Base-by-base conservation (phyloP, 1,284 basidiomycete species). In the Cerrena zonata region DNA sequence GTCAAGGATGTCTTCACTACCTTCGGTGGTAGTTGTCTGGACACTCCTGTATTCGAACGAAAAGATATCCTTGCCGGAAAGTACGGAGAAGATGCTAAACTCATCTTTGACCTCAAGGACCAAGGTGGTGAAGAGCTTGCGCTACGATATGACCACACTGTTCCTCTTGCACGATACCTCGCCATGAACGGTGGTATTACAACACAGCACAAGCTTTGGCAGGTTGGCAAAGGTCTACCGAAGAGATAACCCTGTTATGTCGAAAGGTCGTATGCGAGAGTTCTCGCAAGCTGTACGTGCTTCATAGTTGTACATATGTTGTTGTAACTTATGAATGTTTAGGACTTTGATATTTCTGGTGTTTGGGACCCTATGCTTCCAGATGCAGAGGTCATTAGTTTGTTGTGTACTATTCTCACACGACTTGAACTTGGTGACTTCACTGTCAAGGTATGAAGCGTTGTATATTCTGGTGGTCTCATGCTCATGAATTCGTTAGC, bases 51-150 rank as follows among this genome's bases (percentile, higher is more conserved):
- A 18, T 98, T 99, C 63, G 95, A 99, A 74, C 85, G 95, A 56
- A 94, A 94, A 68, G 95, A 99, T 65, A 87, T 99, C 56, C 75
- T 98, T 43, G 82, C 91, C 0, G 95, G 93, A 56, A 99, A 98
- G 72, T 97, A 97, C 61, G 94, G 93, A 51, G 96, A 99, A 71
- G 95, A 99, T 68, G 83, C 87, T 45, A 99, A 99, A 71, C 85
- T 99, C 61, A 99, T 99, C 61, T 99, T 97, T 69, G 95, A 99
- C 70, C 79, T 99, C 48, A 85, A 89, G 76, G 96, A 99, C 69
- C 96, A 99, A 68, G 96, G 95, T n/a, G 95, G 96, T 22, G 96
- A 99, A 69, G 82, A 98, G 61, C 89, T 97, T 57, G 91, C 91
- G 19, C 72, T 99, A 58, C 78, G 95, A 51, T 99, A 99, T 65